These are phyloP conservation scores for Neolentinus lepideus DNA, from an alignment of 1,284 basidiomycete species.

Conservation along the genomic window DNA sequence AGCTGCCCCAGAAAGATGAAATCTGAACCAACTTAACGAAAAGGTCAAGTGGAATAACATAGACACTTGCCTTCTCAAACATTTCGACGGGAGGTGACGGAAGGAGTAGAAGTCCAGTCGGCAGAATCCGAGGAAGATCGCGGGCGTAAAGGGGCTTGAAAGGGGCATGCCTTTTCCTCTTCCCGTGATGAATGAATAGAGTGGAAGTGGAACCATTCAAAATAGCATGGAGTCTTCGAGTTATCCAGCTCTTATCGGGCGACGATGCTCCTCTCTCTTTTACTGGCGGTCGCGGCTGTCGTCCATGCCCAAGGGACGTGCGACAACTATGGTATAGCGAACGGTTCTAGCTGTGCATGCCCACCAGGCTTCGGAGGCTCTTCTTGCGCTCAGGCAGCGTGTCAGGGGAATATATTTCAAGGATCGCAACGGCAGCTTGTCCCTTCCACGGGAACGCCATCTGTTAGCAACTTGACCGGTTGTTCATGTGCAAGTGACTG, in stretches of 20 bases:
- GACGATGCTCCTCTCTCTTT: not conserved
- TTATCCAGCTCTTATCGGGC: not conserved
- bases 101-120: not conserved
- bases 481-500: slow-evolving; percentile 71
- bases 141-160: not conserved
- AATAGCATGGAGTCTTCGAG: not conserved
- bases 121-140: not conserved
- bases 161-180: not conserved
- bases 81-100: not conserved
- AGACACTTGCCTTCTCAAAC: not conserved
- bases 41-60: not conserved
- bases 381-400: slow-evolving; percentile 63
- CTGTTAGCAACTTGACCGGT: slow-evolving; percentile 54
- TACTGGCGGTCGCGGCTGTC: not conserved
- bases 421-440: slow-evolving; percentile 47
- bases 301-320: slow-evolving; percentile 29
- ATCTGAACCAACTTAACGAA: slow-evolving; percentile 21
- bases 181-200: no score
- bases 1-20: slow-evolving; percentile 33
- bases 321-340: slow-evolving; percentile 60
- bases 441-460: slow-evolving; percentile 26
- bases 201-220: not conserved
- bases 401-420: slow-evolving; percentile 77
- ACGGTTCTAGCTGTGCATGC: slow-evolving; percentile 58
- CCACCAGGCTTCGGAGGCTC: slow-evolving; percentile 72